phyloP scores from a whole-genome alignment of 805 yeast species.

The Cyberlindnera maclurae region DNA sequence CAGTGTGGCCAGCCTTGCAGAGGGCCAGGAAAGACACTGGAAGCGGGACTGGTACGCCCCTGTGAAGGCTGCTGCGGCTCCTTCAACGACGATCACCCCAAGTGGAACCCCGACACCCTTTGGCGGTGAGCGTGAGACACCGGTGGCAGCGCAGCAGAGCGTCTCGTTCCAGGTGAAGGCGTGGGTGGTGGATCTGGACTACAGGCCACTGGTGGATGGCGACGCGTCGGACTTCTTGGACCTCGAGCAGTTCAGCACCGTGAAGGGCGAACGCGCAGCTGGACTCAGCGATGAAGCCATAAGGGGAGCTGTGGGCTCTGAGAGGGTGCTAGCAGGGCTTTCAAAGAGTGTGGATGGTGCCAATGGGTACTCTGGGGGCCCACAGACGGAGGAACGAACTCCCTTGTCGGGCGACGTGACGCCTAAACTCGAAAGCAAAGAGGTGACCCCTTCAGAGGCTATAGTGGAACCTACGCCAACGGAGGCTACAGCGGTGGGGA shows the following conservation, averaged over 20 bases:
- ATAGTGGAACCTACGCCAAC: background rate
- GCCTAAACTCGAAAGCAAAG: background rate
- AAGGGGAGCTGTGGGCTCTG: constrained; percentile 46
- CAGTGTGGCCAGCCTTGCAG: constrained; percentile 14
- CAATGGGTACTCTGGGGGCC: background rate
- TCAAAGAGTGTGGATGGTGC: constrained; percentile 18
- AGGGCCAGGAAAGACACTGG: constrained; percentile 22
- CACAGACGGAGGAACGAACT: background rate
- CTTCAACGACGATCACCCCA: constrained; percentile 16
- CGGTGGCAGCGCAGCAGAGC: constrained; percentile 10
- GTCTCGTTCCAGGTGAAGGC: constrained; percentile 25
- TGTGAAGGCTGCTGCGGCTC: constrained; percentile 4
- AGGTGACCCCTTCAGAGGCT: background rate
- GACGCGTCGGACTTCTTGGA: constrained; percentile 39
- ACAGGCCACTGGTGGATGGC: constrained; percentile 26
- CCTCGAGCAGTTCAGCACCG: constrained; percentile 21
- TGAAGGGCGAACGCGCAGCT: background rate
- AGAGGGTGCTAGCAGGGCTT: constrained; percentile 40
- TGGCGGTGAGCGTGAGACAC: constrained; percentile 18
- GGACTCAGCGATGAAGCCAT: constrained; percentile 40
- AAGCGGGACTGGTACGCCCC: constrained; percentile 24
- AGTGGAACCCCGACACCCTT: constrained; percentile 22
- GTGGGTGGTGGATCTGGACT: constrained; percentile 24
- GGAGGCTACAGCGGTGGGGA: constrained; percentile 10
- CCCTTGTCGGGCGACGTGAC: too few relatives aligned